phyloP scores from a whole-genome alignment of 768 basidiomycete species.

The Calocera cornea region DNA sequence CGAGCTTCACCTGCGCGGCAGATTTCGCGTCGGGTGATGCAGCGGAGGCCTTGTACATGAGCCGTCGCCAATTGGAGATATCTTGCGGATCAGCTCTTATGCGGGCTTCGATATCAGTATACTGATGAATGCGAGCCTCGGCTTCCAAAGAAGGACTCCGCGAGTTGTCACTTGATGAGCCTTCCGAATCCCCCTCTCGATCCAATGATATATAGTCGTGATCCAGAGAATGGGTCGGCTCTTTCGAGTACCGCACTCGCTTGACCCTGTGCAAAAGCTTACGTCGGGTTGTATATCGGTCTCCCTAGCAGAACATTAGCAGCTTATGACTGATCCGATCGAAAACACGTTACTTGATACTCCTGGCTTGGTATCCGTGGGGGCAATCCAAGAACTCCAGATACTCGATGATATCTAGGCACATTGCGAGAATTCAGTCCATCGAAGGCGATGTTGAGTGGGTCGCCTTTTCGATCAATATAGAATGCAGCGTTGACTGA shows the following conservation, averaged over 20 bases:
- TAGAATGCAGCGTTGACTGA: neutral
- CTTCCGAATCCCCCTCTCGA: neutral
- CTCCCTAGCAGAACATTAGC: neutral
- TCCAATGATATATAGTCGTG: neutral
- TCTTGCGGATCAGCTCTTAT: neutral
- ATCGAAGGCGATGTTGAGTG: constrained; percentile 54
- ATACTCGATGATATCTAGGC: constrained; percentile 47
- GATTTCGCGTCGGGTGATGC: neutral
- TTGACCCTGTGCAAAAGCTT: neutral
- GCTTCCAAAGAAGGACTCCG: neutral
- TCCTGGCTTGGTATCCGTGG: neutral
- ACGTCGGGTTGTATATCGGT: neutral
- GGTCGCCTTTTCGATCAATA: constrained; percentile 42
- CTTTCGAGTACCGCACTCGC: neutral
- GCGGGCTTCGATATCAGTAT: neutral
- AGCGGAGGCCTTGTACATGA: neutral
- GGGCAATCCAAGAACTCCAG: neutral
- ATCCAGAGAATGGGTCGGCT: neutral
- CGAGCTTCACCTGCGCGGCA: neutral
- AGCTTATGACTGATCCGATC: too few species aligned
- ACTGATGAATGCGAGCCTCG: neutral
- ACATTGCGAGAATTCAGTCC: constrained; percentile 45
- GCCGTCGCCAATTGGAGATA: neutral
- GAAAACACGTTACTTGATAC: neutral
- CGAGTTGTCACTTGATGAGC: neutral